A percentile compares a stretch with the other conserved stretches of the same genome.
These are phyloP conservation scores for Diaporthe ampelina DNA, from an alignment of 2,329 filamentous ascomycete genomes.

Conservation along the genomic window DNA sequence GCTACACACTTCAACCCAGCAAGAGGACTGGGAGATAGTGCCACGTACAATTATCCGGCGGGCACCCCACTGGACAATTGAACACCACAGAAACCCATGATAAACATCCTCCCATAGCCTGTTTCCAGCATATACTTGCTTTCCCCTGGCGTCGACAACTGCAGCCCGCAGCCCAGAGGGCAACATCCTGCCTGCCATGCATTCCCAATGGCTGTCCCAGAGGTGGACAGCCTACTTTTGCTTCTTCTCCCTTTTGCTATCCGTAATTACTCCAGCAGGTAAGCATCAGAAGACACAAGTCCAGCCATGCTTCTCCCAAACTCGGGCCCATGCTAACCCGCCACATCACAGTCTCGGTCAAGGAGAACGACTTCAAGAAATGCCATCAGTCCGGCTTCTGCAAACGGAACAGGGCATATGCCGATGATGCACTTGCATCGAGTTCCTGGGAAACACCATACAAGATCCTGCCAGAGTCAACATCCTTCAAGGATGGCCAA, in stretches of 20 bases:
- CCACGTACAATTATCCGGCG: conserved; percentile 9
- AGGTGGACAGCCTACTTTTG: conserved; percentile 76
- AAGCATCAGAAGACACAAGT: conserved; percentile 48
- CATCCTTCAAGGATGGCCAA: conserved; percentile 83
- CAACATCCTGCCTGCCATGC: conserved; percentile 38
- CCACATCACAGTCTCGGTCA: conserved; percentile 77
- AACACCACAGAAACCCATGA: conserved; percentile 28
- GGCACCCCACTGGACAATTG: conserved; percentile 41
- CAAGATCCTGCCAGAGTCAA: conserved; percentile 77
- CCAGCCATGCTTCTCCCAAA: not conserved
- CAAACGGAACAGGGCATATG: conserved; percentile 91
- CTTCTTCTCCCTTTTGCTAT: conserved; percentile 70
- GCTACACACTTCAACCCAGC: conserved; percentile 2
- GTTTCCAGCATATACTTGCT: conserved; percentile 5
- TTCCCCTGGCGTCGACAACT: conserved; percentile 32
- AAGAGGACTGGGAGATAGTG: conserved; percentile 11
- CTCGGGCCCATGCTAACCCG: conserved; percentile 3
- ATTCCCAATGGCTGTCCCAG: conserved; percentile 58
- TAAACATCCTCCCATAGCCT: conserved; percentile 45
- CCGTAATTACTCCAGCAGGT: conserved; percentile 76
- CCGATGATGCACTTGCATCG: conserved; percentile 79
- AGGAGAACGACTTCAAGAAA: conserved; percentile 97
- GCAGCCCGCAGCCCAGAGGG: conserved; percentile 26
- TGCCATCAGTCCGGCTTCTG: conserved; percentile 98
- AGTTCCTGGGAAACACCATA: conserved; percentile 86